phyloP scores from a whole-genome alignment of 176 grass and related monocot genomes.

The maize (Zea mays) region DNA sequence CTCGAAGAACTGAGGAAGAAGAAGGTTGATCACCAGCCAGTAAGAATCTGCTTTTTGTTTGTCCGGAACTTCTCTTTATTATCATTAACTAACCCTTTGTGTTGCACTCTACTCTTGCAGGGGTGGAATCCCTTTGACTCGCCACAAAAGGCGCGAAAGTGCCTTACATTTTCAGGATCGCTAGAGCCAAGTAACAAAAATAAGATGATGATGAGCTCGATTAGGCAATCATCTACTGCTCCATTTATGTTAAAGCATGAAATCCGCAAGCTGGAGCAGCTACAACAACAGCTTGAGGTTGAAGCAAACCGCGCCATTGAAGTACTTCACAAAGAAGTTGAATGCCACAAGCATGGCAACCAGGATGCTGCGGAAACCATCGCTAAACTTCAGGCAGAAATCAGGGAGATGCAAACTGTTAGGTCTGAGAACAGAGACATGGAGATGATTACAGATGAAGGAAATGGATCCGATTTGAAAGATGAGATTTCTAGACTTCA shows the following conservation, averaged over 20 bases:
- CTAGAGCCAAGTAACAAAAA: slow-evolving; percentile 53
- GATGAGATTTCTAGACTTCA: slow-evolving; percentile 86
- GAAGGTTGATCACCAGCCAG: slow-evolving; percentile 49
- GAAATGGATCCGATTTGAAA: slow-evolving; percentile 64
- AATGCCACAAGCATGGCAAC: slow-evolving; percentile 88
- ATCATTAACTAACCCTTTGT: slow-evolving; percentile 28
- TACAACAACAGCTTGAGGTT: slow-evolving; percentile 85
- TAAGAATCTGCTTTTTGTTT: slow-evolving; percentile 37
- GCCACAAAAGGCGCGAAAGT: slow-evolving; percentile 57
- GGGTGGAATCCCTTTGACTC: slow-evolving; percentile 86
- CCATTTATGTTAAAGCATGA: slow-evolving; percentile 88
- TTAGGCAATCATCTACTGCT: slow-evolving; percentile 79
- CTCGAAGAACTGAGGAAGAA: slow-evolving; percentile 67
- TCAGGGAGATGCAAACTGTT: slow-evolving; percentile 71
- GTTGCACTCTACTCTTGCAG: slow-evolving; percentile 40
- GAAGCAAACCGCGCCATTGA: slow-evolving; percentile 90
- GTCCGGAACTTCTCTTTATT: slow-evolving; percentile 12
- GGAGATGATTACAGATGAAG: slow-evolving; percentile 52
- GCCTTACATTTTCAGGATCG: slow-evolving; percentile 78
- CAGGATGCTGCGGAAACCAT: slow-evolving; percentile 96
- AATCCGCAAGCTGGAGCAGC: slow-evolving; percentile 91
- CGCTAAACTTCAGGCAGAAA: slow-evolving; percentile 86
- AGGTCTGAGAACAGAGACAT: slow-evolving; percentile 60
- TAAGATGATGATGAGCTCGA: slow-evolving; percentile 42
- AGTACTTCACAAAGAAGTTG: slow-evolving; percentile 90